Conservation (phyloP, 2,329 filamentous ascomycete genomes). For the Elsinoe necatrix region DNA sequence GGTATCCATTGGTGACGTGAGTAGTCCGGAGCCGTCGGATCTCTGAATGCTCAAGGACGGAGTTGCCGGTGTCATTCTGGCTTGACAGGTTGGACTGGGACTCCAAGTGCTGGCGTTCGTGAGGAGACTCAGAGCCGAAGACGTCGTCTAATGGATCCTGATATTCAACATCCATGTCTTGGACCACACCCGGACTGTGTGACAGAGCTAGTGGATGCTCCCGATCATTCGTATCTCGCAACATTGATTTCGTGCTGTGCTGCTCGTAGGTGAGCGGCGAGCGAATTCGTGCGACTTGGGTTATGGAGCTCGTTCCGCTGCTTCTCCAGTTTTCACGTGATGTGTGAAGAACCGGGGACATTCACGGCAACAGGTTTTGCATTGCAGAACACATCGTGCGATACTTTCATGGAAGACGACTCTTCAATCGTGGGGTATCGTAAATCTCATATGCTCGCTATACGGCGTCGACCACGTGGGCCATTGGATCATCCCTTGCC, state of each 20-base stretch:
- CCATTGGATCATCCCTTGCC: slow-evolving; percentile 19
- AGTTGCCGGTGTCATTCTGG: slow-evolving; percentile 18
- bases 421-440: not conserved
- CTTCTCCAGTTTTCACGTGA: too few relatives aligned
- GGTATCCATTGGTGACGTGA: slow-evolving; percentile 79
- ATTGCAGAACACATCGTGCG: too few relatives aligned
- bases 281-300: not conserved
- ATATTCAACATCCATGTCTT: not conserved
- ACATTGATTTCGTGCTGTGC: slow-evolving; percentile 7
- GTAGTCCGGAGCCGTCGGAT: slow-evolving; percentile 64
- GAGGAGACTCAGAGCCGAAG: slow-evolving; percentile 35
- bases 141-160: slow-evolving; percentile 36
- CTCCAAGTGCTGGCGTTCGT: slow-evolving; percentile 26
- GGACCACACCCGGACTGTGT: not conserved
- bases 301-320: not conserved
- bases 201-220: not conserved
- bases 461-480: slow-evolving; percentile 14
- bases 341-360: too few relatives aligned
- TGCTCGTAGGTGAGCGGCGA: too few relatives aligned
- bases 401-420: too few relatives aligned
- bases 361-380: too few relatives aligned
- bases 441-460: not conserved
- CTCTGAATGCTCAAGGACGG: slow-evolving; percentile 48
- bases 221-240: not conserved
- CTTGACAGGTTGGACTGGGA: not conserved